phyloP scores from a whole-genome alignment of 495 filamentous ascomycete genomes.

The Tetracladium setigerum region DNA sequence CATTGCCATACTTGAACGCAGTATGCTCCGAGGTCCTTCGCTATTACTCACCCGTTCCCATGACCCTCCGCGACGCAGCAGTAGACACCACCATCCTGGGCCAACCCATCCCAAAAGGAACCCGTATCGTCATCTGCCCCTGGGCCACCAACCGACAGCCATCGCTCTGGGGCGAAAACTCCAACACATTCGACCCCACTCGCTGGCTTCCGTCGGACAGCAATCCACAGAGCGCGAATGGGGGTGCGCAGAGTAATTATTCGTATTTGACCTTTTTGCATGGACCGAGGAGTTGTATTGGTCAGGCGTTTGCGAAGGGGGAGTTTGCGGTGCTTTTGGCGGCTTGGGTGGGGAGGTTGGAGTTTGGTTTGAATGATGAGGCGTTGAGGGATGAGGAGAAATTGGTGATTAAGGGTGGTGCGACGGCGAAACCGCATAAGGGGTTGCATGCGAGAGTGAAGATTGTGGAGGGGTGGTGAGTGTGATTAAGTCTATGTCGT shows the following conservation, averaged over 20 bases:
- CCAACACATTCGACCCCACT: constrained; percentile 50
- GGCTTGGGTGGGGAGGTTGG: constrained; percentile 62
- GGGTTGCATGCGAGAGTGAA: constrained; percentile 57
- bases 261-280: constrained; percentile 55
- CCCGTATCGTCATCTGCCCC: constrained; percentile 13
- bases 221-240: constrained; percentile 28
- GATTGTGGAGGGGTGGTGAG: constrained; percentile 57
- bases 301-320: constrained; percentile 65
- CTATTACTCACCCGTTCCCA: not conserved
- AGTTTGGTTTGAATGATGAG: constrained; percentile 54
- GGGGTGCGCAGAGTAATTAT: constrained; percentile 48
- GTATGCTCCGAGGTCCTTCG: constrained; percentile 5
- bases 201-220: constrained; percentile 44
- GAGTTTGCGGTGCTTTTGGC: constrained; percentile 83
- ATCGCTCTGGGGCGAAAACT: constrained; percentile 50
- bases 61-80: not conserved
- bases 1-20: constrained; percentile 49
- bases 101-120: constrained; percentile 6
- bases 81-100: constrained; percentile 3
- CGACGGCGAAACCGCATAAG: constrained; percentile 56
- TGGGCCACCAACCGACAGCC: constrained; percentile 53
- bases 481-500: no score
- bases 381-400: constrained; percentile 45
- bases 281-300: constrained; percentile 55
- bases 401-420: constrained; percentile 46